Conservation (phyloP, 441 rosid species). For the Syzygium syzygioides region DNA sequence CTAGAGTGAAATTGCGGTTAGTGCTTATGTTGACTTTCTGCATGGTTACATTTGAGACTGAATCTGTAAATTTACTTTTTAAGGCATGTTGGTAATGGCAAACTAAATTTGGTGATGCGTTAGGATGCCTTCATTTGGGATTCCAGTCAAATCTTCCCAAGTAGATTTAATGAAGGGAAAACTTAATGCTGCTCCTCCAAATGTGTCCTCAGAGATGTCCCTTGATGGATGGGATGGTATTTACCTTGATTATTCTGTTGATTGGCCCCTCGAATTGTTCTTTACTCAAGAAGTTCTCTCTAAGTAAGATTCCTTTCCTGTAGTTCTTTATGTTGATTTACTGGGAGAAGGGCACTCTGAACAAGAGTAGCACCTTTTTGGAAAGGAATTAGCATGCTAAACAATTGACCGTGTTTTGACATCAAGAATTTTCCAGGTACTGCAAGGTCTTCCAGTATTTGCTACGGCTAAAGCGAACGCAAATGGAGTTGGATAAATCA, state of each 20-base stretch:
- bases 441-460: slow-evolving; percentile 83
- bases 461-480: slow-evolving; percentile 86
- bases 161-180: slow-evolving; percentile 51
- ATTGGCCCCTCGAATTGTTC: slow-evolving; percentile 95
- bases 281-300: slow-evolving; percentile 95
- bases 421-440: slow-evolving; percentile 49
- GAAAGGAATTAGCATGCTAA: slow-evolving; percentile 1
- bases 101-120: not conserved
- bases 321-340: slow-evolving; percentile 2
- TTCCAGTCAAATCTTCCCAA: slow-evolving; percentile 63
- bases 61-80: slow-evolving; percentile 2
- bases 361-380: not conserved
- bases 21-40: slow-evolving; percentile 14
- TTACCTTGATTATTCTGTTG: slow-evolving; percentile 87
- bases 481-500: slow-evolving; percentile 97
- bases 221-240: slow-evolving; percentile 96
- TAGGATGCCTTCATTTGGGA: slow-evolving; percentile 93
- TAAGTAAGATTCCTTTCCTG: slow-evolving; percentile 52
- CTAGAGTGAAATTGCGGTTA: slow-evolving; percentile 82
- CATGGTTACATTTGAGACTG: not conserved
- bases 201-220: slow-evolving; percentile 45
- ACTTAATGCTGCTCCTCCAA: slow-evolving; percentile 26
- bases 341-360: not conserved
- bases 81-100: not conserved
- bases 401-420: not conserved